Conservation (phyloP, 345 rosid genomes). For the Populus tremula region DNA sequence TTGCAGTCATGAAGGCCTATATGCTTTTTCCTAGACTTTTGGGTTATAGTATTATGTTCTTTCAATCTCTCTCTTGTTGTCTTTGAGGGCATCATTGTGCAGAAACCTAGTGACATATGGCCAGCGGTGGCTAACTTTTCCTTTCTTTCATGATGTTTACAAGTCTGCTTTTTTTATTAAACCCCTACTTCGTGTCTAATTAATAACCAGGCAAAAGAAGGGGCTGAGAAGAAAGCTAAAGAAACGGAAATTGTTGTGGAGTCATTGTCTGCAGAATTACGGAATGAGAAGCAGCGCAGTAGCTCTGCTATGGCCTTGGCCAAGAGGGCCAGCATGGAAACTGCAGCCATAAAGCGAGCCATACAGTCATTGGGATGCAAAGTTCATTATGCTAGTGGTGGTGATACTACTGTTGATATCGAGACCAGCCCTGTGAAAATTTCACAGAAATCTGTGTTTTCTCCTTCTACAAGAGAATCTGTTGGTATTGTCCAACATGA, state of each 20-base stretch:
- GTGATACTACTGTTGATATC: constrained; percentile 59
- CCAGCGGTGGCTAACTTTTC: too few species aligned
- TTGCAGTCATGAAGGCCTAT: not conserved
- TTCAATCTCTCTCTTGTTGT: not conserved
- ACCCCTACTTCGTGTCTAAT: not conserved
- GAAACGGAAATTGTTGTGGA: constrained; percentile 48
- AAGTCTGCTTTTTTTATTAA: not conserved
- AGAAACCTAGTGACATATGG: too few species aligned
- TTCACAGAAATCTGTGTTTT: constrained; percentile 23
- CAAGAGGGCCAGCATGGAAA: constrained; percentile 64
- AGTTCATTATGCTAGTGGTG: constrained; percentile 58
- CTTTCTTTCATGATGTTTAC: too few species aligned
- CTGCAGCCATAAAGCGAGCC: constrained; percentile 64
- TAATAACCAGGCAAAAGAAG: constrained; percentile 67
- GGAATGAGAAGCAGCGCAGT: constrained; percentile 61
- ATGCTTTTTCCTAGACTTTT: too few species aligned
- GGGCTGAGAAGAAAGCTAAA: constrained; percentile 61
- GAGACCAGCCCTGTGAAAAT: constrained; percentile 37
- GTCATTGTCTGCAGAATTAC: constrained; percentile 53
- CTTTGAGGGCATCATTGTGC: too few species aligned
- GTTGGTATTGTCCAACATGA: constrained; percentile 28
- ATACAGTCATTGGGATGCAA: constrained; percentile 82
- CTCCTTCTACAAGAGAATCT: constrained; percentile 33
- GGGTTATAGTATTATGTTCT: not conserved
- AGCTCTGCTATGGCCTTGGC: constrained; percentile 62